Evolutionary conservation across 169 alveolate genomes (phyloP).

Genomic region (Plasmodium malariae): DNA sequence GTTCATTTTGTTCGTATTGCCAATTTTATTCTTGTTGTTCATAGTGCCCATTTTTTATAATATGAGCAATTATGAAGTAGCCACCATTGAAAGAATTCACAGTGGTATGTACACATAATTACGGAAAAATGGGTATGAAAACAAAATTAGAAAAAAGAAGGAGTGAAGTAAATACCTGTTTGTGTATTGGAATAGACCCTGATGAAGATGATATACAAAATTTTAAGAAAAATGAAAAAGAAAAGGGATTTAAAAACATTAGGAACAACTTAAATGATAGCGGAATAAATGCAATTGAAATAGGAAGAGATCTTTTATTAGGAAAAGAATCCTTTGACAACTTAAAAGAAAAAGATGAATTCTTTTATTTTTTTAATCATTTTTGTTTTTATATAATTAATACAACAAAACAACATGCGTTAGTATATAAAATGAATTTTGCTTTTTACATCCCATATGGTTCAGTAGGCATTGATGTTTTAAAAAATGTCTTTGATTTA

Average conservation of each 20-base stretch:
- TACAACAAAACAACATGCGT: slow-evolving; percentile 78
- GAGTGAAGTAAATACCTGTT: slow-evolving; percentile 60
- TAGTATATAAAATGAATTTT: slow-evolving; percentile 83
- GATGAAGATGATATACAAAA: slow-evolving; percentile 80
- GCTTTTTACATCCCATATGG: slow-evolving; percentile 86
- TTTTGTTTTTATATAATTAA: slow-evolving; percentile 82
- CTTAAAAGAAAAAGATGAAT: slow-evolving; percentile 33
- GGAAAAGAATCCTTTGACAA: neutral
- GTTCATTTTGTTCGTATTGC: no score
- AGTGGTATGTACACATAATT: no score
- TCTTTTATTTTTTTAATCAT: slow-evolving; percentile 73
- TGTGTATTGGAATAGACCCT: slow-evolving; percentile 87
- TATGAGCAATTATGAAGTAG: no score
- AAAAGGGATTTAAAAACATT: slow-evolving; percentile 67
- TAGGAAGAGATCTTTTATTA: slow-evolving; percentile 23
- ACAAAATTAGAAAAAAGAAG: slow-evolving; percentile 62
- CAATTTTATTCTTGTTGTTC: no score
- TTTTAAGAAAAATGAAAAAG: slow-evolving; percentile 78
- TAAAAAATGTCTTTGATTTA: slow-evolving; percentile 81
- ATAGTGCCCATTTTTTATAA: no score
- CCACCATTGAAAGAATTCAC: no score
- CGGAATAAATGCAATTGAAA: slow-evolving; percentile 63
- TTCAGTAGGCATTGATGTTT: slow-evolving; percentile 84
- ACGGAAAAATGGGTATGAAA: slow-evolving; percentile 40
- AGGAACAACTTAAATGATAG: slow-evolving; percentile 23